phyloP scores from a whole-genome alignment of 495 filamentous ascomycete species.

The Daldinia loculata region DNA sequence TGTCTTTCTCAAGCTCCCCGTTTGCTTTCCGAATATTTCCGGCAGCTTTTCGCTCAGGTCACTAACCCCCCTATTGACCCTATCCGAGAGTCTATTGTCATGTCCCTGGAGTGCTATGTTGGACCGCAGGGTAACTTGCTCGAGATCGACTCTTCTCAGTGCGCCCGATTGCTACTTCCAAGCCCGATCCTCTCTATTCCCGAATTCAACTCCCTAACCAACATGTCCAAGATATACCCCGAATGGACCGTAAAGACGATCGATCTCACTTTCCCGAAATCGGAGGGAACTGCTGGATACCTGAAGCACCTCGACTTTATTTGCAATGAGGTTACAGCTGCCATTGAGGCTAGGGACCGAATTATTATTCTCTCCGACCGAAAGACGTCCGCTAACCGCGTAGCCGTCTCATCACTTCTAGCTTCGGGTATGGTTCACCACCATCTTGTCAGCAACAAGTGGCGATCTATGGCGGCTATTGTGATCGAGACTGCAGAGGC shows the following conservation, averaged over 20 bases:
- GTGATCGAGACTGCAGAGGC: constrained; percentile 96
- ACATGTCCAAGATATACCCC: constrained; percentile 75
- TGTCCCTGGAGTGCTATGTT: constrained; percentile 98
- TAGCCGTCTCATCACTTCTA: constrained; percentile 87
- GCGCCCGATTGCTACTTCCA: constrained; percentile 83
- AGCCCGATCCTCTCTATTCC: constrained; percentile 92
- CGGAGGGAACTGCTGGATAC: constrained; percentile 85
- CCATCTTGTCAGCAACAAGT: constrained; percentile 95
- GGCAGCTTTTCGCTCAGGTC: constrained; percentile 98
- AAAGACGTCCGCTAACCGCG: constrained; percentile 81
- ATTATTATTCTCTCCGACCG: constrained; percentile 93
- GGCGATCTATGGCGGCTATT: constrained; percentile 88
- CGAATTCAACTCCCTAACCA: constrained; percentile 89
- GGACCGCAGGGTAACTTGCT: constrained; percentile 97
- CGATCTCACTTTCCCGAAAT: constrained; percentile 95
- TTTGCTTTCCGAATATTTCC: constrained; percentile 97
- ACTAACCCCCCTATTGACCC: constrained; percentile 99
- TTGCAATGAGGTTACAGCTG: constrained; percentile 84
- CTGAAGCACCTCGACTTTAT: constrained; percentile 89
- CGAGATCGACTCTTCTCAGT: constrained; percentile 92
- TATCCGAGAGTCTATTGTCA: constrained; percentile 97
- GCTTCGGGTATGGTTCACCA: constrained; percentile 97
- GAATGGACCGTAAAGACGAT: constrained; percentile 94
- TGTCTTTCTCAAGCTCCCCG: constrained; percentile 90
- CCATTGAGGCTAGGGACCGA: constrained; percentile 84